Conservation (phyloP, 2,329 filamentous ascomycete species). For the Fusarium pseudocircinatum region DNA sequence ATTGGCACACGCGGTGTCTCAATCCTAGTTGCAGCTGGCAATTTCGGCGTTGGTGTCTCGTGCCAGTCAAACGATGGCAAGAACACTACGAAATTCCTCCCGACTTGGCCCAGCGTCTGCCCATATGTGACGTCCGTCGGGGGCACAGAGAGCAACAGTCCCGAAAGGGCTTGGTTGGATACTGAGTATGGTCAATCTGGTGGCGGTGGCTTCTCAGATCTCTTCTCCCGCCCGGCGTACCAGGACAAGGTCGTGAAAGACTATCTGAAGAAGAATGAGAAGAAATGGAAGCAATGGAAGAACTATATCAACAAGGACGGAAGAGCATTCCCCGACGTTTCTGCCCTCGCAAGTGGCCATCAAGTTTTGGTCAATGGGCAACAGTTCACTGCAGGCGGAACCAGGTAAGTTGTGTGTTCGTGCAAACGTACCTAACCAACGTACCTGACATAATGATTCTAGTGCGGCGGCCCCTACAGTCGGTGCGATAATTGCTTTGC, state of each 20-base stretch:
- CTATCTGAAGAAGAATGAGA: slow-evolving; percentile 56
- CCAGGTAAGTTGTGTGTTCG: slow-evolving; percentile 41
- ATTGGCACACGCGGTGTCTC: slow-evolving; percentile 73
- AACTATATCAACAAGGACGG: slow-evolving; percentile 58
- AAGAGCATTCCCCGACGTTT: slow-evolving; percentile 69
- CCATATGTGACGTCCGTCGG: slow-evolving; percentile 73
- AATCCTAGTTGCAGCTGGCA: slow-evolving; percentile 72
- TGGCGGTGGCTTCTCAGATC: slow-evolving; percentile 60
- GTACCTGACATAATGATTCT: neutral
- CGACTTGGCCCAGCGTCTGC: slow-evolving; percentile 53
- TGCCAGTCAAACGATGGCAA: slow-evolving; percentile 52
- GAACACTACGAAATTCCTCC: slow-evolving; percentile 47
- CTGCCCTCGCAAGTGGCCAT: slow-evolving; percentile 59
- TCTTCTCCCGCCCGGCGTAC: slow-evolving; percentile 56
- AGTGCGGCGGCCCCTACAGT: slow-evolving; percentile 70
- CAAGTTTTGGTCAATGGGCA: slow-evolving; percentile 47
- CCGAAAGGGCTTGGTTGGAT: slow-evolving; percentile 66
- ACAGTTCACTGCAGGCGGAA: slow-evolving; percentile 44
- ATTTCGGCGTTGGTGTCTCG: slow-evolving; percentile 53
- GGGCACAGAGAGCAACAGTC: slow-evolving; percentile 60
- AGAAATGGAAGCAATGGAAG: slow-evolving; percentile 62
- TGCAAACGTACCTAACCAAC: too few species aligned
- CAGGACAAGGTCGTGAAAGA: slow-evolving; percentile 57
- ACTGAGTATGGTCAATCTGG: slow-evolving; percentile 57
- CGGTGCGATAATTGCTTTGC: slow-evolving; percentile 68